Base-by-base conservation (phyloP, 2,329 filamentous ascomycete species). In the Fusarium nanum region DNA sequence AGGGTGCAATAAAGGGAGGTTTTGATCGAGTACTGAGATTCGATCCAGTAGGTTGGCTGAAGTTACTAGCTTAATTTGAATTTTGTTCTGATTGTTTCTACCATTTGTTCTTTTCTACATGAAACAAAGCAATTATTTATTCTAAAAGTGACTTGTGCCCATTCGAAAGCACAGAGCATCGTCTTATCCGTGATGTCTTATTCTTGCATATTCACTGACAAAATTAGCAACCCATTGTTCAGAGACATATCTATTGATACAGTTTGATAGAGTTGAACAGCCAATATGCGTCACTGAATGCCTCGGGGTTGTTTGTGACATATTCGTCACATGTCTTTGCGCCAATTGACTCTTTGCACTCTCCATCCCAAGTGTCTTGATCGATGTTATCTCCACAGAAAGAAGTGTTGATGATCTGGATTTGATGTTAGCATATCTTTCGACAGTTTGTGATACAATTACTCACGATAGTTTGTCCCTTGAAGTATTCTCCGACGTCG, bases 291-390 rank as follows among this genome's bases (percentile, higher is more conserved):
- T 47, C 11, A 7, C 42, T 49, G 37, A 64, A 57, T 0, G 57
- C 57, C 8, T 78, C 73, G 0, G 92, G 90, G 77, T 93, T 90
- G 64, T 86, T 82, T 41, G 83, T 83, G 12, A 95, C 92, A 77
- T 87, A 95, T n/a, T 86, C 85, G 30, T 89, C 78, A 80, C 93
- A 96, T 1, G 87, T 89, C 37, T 79, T 67, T 0, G 87, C 90
- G 64, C 52, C 47, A 11, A 68, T 71, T 18, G 53, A 56, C 25
- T 50, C 49, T 41, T 32, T 53, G 64, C 69, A 71, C 7, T 62
- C 54, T 18, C 49, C 46, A 27, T 71, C 37, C 69, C 69, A 71
- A 16, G 48, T 61, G 2, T n/a, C 37, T 28, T 71, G 60, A 7
- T 60, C 46, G 7, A 71, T 68, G 18, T 71, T 71, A 73, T 90